Conservation (phyloP, 1,284 basidiomycete species). For the Ganoderma multipileum region DNA sequence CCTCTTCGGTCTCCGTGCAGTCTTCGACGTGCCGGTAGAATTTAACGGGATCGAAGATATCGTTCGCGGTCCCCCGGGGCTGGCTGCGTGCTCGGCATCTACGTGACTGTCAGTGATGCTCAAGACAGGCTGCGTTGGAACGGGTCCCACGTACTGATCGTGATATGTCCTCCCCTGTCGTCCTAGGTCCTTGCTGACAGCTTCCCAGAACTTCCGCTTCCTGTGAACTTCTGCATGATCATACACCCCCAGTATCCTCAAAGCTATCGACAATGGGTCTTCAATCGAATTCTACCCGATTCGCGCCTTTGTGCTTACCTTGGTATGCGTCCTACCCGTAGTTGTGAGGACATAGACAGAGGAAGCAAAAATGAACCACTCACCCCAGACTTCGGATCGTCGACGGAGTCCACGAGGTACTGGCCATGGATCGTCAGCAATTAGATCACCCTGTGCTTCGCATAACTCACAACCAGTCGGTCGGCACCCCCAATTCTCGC, state of each 20-base stretch:
- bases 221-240: constrained; percentile 56
- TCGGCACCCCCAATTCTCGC: constrained; percentile 62
- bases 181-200: constrained; percentile 49
- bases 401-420: background rate
- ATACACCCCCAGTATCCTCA: constrained; percentile 62
- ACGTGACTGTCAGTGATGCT: background rate
- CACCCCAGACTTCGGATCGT: background rate
- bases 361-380: background rate
- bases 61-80: background rate
- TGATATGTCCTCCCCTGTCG: constrained; percentile 55
- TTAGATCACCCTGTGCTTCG: no score
- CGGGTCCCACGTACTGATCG: constrained; percentile 37
- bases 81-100: constrained; percentile 39
- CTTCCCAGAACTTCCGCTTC: constrained; percentile 52
- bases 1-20: background rate
- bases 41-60: background rate
- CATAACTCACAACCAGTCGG: constrained; percentile 55
- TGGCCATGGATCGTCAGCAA: background rate
- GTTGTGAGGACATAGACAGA: background rate
- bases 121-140: background rate
- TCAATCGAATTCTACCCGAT: background rate
- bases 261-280: constrained; percentile 39
- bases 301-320: background rate
- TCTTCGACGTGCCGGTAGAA: background rate
- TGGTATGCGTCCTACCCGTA: background rate